Base-by-base conservation (phyloP, 164 flowering plant species). In the Magnolia kwangsiensis region DNA sequence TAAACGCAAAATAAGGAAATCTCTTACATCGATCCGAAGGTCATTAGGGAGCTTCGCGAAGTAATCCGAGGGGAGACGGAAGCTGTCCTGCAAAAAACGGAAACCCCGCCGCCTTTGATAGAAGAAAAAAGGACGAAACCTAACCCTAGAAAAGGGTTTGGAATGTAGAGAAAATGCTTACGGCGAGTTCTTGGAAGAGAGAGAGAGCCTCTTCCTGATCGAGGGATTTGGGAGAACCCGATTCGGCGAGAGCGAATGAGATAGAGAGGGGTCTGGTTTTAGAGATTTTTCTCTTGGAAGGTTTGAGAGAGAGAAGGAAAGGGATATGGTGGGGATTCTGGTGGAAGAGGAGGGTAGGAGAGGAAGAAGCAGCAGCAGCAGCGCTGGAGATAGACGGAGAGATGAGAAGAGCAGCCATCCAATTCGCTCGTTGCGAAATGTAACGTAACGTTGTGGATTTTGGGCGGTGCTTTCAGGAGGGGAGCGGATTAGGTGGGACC, bases 41-140 rank as follows among this genome's bases (percentile, higher is more conserved):
- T 90, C 93, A 13, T 73, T 23, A 4, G 93, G 93, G 13, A 90
- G 88, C 80, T 90, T 85, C 3, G 80, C 72, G 61, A 95, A 90
- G 83, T 89, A 95, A 85, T 91, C 98, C 3, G 83, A 72, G 3
- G 98, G 96, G 81, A 95, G 93, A 86, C 78, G 86, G 77, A 95
- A 90, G 75, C 91, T 81, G 70, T 88, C 89, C 98, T 95, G 90
- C 85, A 76, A 69, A 72, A 27, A 72, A 27, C 69, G 61, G 78
- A 74, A 67, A 69, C 23, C 61, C 7, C 2, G 8, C 24, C 73
- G 2, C 18, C 71, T 9, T 23, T 16, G 63, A 45, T n/a, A 19
- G 66, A 14, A 65, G 71, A 50, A 50, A 65, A 24, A 66, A 49
- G 50, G 27, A 73, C 21, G 7, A 11, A 58, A 24, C 64, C 20